Percentiles rank a stretch among this genome's conserved stretches.
Evolutionary conservation across 2,329 filamentous ascomycete genomes (phyloP).

Genomic region (Paraphoma sp.): DNA sequence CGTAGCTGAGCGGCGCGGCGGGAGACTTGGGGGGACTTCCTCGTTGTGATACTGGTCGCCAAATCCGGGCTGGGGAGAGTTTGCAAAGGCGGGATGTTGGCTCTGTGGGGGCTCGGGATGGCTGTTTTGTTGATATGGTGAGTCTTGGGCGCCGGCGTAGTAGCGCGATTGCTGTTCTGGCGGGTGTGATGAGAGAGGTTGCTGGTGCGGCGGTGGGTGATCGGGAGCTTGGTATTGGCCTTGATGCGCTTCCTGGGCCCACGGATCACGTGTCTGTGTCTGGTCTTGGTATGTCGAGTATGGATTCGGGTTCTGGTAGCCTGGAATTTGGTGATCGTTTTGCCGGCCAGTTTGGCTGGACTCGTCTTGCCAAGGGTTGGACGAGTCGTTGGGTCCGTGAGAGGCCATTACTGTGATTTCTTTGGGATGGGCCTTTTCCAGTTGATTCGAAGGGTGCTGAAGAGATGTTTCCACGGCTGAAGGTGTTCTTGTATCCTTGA

Average conservation of each 20-base stretch:
- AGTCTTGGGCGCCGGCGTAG: not conserved
- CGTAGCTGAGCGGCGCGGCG: conserved; percentile 38
- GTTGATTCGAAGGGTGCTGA: not conserved
- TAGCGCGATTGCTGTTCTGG: not conserved
- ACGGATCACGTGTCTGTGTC: conserved; percentile 15
- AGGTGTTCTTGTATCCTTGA: not conserved
- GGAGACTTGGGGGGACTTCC: conserved; percentile 29
- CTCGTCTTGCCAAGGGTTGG: conserved; percentile 32
- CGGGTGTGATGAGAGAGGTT: conserved; percentile 10
- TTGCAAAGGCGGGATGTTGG: conserved; percentile 9
- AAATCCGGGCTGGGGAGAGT: conserved; percentile 3
- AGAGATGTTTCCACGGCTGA: too few relatives aligned
- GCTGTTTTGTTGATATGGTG: not conserved
- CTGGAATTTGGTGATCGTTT: conserved; percentile 11
- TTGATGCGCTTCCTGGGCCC: conserved; percentile 11
- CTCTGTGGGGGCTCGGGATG: conserved; percentile 1
- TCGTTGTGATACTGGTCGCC: conserved; percentile 4
- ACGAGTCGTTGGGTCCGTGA: conserved; percentile 17
- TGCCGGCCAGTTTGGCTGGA: conserved; percentile 12
- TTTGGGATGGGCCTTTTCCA: not conserved
- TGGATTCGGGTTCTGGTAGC: conserved; percentile 27
- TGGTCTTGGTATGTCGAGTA: conserved; percentile 31
- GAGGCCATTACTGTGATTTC: conserved; percentile 17
- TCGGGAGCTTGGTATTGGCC: conserved; percentile 12
- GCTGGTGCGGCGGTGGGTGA: conserved; percentile 10